phyloP scores from a whole-genome alignment of 2,329 filamentous ascomycete genomes.

The Ascochyta lentis region DNA sequence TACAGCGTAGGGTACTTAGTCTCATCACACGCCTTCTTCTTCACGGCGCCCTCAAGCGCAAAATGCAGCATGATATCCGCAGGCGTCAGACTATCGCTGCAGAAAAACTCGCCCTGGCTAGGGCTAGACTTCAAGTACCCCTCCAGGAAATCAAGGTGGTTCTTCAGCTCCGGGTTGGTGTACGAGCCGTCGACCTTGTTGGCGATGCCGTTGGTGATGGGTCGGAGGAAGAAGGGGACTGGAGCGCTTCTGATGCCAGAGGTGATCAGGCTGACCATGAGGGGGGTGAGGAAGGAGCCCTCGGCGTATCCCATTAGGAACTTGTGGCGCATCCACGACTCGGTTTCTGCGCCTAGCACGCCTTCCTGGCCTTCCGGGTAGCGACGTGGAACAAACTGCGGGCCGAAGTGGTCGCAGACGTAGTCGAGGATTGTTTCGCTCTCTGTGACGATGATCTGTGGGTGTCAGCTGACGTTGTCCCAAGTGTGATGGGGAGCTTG shows the following conservation, averaged over 20 bases:
- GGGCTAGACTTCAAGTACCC: constrained; percentile 56
- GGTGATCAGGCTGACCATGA: constrained; percentile 70
- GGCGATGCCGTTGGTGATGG: constrained; percentile 65
- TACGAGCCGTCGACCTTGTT: constrained; percentile 54
- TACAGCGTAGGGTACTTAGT: constrained; percentile 56
- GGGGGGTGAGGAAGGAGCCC: constrained; percentile 77
- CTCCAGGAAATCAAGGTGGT: constrained; percentile 60
- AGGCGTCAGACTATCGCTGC: constrained; percentile 56
- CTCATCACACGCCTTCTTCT: constrained; percentile 47
- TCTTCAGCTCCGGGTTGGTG: constrained; percentile 56
- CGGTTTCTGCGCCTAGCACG: constrained; percentile 63
- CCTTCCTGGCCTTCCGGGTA: constrained; percentile 63
- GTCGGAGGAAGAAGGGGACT: constrained; percentile 73
- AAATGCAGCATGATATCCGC: constrained; percentile 63
- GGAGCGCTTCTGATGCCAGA: constrained; percentile 58
- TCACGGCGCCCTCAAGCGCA: constrained; percentile 55
- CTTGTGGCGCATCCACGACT: constrained; percentile 66
- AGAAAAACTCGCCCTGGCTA: constrained; percentile 58
- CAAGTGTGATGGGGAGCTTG: not conserved
- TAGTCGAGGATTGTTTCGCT: constrained; percentile 84
- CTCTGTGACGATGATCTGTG: constrained; percentile 72
- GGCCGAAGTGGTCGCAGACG: constrained; percentile 71
- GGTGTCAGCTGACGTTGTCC: constrained; percentile 1
- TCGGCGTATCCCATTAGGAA: constrained; percentile 78
- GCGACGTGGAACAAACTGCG: constrained; percentile 58